These are phyloP conservation scores for Trichoderma lentiforme DNA, from an alignment of 2,329 filamentous ascomycete species.

Conservation along the genomic window DNA sequence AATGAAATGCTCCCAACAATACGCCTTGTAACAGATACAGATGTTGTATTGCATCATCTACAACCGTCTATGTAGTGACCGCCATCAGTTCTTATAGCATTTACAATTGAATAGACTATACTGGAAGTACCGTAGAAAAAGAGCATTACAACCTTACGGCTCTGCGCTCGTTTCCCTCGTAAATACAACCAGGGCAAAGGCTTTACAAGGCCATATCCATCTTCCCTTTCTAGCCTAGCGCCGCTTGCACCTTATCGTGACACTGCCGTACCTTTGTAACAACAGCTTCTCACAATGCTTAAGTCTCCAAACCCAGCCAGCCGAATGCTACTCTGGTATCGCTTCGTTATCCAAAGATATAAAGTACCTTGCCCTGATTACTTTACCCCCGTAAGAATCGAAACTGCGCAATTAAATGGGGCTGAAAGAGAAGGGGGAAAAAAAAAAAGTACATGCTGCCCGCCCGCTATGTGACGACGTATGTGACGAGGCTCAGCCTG, in stretches of 20 bases:
- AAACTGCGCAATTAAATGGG: not conserved
- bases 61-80: not conserved
- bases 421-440: not conserved
- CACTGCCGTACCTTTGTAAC: not conserved
- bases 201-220: not conserved
- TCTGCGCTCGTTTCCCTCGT: not conserved
- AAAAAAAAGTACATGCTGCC: not conserved
- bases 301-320: not conserved
- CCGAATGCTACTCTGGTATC: not conserved
- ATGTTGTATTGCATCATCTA: not conserved
- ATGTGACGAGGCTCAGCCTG: not conserved
- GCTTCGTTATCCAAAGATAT: not conserved
- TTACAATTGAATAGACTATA: not conserved
- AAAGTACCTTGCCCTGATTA: not conserved
- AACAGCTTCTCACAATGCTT: not conserved
- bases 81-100: not conserved
- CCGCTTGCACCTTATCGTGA: not conserved
- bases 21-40: not conserved
- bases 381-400: not conserved
- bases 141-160: not conserved
- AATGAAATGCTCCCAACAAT: not conserved
- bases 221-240: not conserved
- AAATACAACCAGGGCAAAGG: not conserved
- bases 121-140: not conserved
- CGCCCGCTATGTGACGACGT: not conserved